Evolutionary conservation across 1,139 yeast genomes (phyloP).

Genomic region (Tardiomyces digboiensis): DNA sequence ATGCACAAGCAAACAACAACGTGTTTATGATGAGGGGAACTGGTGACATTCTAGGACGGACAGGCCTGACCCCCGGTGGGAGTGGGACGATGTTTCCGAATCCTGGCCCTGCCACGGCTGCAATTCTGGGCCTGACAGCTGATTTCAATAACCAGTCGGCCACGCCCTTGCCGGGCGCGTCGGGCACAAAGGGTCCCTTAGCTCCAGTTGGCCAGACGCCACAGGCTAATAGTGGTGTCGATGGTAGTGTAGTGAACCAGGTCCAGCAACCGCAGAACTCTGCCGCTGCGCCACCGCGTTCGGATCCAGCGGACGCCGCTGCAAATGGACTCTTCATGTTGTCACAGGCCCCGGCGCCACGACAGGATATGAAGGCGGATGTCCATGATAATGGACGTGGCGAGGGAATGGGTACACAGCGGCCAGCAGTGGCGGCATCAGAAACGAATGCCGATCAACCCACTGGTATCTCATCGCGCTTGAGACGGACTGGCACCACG

Average conservation of each 20-base stretch:
- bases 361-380: background rate
- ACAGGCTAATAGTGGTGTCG: background rate
- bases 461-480: background rate
- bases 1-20: slow-evolving; percentile 1
- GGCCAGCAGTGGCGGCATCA: background rate
- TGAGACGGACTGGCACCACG: background rate
- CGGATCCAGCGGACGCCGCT: slow-evolving; percentile 11
- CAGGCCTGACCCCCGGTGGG: slow-evolving; percentile 29
- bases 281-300: slow-evolving; percentile 1
- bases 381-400: background rate
- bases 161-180: slow-evolving; percentile 1
- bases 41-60: slow-evolving; percentile 1
- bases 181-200: slow-evolving; percentile 3
- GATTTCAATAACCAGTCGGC: background rate
- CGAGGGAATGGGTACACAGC: background rate
- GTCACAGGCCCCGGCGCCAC: slow-evolving; percentile 12
- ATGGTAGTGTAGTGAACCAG: background rate
- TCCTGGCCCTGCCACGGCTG: slow-evolving; percentile 31
- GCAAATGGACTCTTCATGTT: slow-evolving; percentile 25
- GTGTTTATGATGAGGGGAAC: background rate
- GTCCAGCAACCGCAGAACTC: too few relatives aligned
- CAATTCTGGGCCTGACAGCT: slow-evolving; percentile 18
- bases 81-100: slow-evolving; percentile 26
- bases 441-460: slow-evolving; percentile 2
- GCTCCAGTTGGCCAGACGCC: slow-evolving; percentile 2